Conservation (phyloP, 2,329 filamentous ascomycete genomes). For the Rhytidhysteron rufulum region DNA sequence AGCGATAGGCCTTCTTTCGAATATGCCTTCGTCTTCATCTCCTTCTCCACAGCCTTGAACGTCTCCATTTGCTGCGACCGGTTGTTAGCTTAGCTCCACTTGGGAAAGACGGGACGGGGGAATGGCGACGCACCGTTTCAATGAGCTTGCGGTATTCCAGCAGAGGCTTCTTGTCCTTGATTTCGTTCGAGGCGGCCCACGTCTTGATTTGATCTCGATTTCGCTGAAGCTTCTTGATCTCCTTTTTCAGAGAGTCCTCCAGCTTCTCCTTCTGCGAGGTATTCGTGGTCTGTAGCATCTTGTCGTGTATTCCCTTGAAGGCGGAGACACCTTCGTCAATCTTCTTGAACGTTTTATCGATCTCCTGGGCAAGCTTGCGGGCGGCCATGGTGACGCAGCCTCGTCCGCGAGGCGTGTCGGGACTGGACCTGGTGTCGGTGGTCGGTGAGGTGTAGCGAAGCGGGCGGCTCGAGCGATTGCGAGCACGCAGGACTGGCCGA, state of each 20-base stretch:
- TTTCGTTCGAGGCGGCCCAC: constrained; percentile 97
- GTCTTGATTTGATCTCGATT: constrained; percentile 99
- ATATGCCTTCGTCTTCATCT: constrained; percentile 99
- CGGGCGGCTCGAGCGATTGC: constrained; percentile 8
- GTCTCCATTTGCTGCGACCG: constrained; percentile 87
- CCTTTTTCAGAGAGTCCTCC: constrained; percentile 95
- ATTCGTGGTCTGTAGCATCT: constrained; percentile 91
- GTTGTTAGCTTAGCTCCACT: constrained; percentile 23
- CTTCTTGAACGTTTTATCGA: constrained; percentile 99
- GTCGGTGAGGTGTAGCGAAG: constrained; percentile 12
- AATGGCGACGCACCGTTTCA: constrained; percentile 69
- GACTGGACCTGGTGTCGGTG: constrained; percentile 9
- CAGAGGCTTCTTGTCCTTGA: constrained; percentile 97
- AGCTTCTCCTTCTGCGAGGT: constrained; percentile 96
- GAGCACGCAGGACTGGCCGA: constrained; percentile 12
- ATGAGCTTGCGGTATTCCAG: constrained; percentile 93
- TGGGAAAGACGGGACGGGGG: background rate
- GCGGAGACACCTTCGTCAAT: constrained; percentile 87
- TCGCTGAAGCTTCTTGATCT: constrained; percentile 99
- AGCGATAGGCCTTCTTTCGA: constrained; percentile 95
- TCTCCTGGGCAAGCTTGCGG: constrained; percentile 94
- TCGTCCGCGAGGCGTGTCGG: constrained; percentile 23
- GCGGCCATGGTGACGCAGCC: constrained; percentile 69
- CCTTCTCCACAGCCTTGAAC: constrained; percentile 99
- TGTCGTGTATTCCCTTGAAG: constrained; percentile 95